phyloP scores from a whole-genome alignment of 805 yeast genomes.

The Candida coquimbonensis region DNA sequence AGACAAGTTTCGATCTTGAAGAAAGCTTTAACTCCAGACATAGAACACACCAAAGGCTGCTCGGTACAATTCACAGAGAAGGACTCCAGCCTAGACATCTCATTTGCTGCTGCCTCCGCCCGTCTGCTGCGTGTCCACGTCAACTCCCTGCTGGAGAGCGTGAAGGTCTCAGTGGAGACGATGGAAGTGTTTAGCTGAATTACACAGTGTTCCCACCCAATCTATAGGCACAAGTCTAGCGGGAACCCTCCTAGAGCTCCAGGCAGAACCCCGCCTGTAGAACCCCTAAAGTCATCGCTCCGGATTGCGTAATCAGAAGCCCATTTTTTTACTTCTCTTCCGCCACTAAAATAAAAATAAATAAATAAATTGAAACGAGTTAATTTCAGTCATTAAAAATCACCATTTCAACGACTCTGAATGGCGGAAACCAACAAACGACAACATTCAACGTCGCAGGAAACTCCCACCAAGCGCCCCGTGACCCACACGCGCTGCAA shows the following conservation, averaged over 20 bases:
- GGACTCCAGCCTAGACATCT: slow-evolving; percentile 31
- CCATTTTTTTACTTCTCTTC: too few relatives aligned
- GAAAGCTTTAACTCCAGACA: slow-evolving; percentile 26
- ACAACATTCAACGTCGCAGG: slow-evolving; percentile 8
- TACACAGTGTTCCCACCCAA: background rate
- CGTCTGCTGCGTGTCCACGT: slow-evolving; percentile 79
- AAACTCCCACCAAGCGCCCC: slow-evolving; percentile 8
- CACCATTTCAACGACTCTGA: background rate
- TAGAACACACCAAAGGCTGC: slow-evolving; percentile 58
- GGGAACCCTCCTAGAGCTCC: too few relatives aligned
- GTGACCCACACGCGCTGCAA: slow-evolving; percentile 8
- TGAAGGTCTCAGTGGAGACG: slow-evolving; percentile 74
- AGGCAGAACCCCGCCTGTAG: too few relatives aligned
- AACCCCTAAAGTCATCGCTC: too few relatives aligned
- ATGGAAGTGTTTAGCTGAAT: slow-evolving; percentile 52
- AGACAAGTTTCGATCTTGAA: slow-evolving; percentile 60
- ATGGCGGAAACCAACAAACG: slow-evolving; percentile 11
- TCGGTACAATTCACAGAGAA: slow-evolving; percentile 36
- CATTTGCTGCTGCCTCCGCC: slow-evolving; percentile 58
- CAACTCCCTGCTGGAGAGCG: slow-evolving; percentile 69
- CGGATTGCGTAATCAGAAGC: too few relatives aligned
- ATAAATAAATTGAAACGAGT: background rate
- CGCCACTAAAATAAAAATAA: background rate
- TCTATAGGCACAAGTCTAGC: too few relatives aligned
- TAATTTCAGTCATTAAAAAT: background rate